Percentiles rank a stretch among this genome's conserved stretches.
Evolutionary conservation across 2,329 filamentous ascomycete genomes (phyloP).

Genomic region (Talaromyces sp.): DNA sequence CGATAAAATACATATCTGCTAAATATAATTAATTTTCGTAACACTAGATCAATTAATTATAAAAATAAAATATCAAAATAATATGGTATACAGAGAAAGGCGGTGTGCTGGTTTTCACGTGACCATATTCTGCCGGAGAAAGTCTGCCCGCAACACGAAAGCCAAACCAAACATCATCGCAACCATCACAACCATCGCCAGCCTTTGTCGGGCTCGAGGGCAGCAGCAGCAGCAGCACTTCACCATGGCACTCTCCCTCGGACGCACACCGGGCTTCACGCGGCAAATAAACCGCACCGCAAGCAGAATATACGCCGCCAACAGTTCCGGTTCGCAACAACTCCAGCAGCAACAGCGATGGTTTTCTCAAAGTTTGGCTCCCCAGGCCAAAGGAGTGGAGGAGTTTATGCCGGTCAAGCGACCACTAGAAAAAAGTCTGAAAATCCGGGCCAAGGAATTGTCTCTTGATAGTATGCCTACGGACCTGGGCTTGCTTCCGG

Average conservation of each 20-base stretch:
- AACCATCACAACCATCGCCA: background rate
- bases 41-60: background rate
- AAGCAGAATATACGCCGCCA: background rate
- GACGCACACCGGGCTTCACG: background rate
- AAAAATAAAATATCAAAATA: background rate
- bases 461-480: slow-evolving; percentile 32
- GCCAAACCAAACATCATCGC: background rate
- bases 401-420: slow-evolving; percentile 23
- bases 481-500: slow-evolving; percentile 44
- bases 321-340: background rate
- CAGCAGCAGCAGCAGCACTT: background rate
- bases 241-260: background rate
- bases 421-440: slow-evolving; percentile 36
- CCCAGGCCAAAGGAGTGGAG: slow-evolving; percentile 15
- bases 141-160: background rate
- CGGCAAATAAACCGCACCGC: background rate
- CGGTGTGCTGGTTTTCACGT: background rate
- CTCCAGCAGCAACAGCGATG: slow-evolving; percentile 23
- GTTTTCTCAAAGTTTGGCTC: slow-evolving; percentile 30
- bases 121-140: background rate
- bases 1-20: background rate
- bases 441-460: slow-evolving; percentile 28
- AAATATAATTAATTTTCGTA: background rate
- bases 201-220: background rate
- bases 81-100: background rate